Evolutionary conservation across 1,139 yeast species (phyloP).

Genomic region (Zygotorulaspora mrakii): DNA sequence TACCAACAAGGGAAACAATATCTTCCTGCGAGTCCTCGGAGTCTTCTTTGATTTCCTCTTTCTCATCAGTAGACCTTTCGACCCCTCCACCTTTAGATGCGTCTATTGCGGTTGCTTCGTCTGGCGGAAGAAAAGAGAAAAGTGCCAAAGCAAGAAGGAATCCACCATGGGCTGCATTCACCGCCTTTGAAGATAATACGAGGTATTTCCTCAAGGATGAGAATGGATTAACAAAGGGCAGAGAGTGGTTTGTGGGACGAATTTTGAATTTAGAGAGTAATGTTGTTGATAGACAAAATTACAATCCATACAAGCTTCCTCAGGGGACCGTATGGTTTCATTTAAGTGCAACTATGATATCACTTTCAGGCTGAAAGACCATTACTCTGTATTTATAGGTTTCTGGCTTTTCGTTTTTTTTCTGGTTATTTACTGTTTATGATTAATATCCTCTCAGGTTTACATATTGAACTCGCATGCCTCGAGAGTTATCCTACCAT

Average conservation of each 20-base stretch:
- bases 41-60: slow-evolving; percentile 24
- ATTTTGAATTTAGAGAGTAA: slow-evolving; percentile 26
- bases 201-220: slow-evolving; percentile 31
- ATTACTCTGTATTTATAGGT: neutral
- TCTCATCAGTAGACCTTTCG: slow-evolving; percentile 36
- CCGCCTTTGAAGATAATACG: slow-evolving; percentile 31
- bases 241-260: slow-evolving; percentile 36
- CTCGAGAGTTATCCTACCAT: slow-evolving; percentile 62
- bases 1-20: slow-evolving; percentile 56
- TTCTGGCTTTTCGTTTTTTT: neutral
- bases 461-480: too few species aligned
- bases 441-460: neutral
- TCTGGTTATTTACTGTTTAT: neutral
- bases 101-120: slow-evolving; percentile 10
- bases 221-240: slow-evolving; percentile 21
- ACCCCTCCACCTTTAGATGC: slow-evolving; percentile 32
- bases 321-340: slow-evolving; percentile 32
- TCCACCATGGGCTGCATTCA: slow-evolving; percentile 36
- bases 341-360: slow-evolving; percentile 27
- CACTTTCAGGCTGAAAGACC: slow-evolving; percentile 6
- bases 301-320: slow-evolving; percentile 29
- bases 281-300: slow-evolving; percentile 17
- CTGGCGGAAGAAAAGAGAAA: slow-evolving; percentile 10
- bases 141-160: slow-evolving; percentile 6
- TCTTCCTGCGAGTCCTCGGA: slow-evolving; percentile 38